phyloP scores from a whole-genome alignment of 345 rosid species.

The Eutrema yunnanense region DNA sequence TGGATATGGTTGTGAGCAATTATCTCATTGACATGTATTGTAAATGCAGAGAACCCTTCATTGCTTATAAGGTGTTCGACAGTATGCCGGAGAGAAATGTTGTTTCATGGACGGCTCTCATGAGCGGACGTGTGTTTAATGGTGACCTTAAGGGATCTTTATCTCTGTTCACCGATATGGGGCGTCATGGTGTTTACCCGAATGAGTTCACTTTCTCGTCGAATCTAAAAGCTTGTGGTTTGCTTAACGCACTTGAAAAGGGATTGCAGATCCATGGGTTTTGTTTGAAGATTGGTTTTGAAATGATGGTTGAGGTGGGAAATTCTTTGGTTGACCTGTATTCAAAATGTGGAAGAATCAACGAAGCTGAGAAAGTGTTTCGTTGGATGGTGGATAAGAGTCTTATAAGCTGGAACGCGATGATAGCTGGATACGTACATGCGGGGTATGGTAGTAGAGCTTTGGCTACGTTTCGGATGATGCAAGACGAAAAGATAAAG shows the following conservation, averaged over 20 bases:
- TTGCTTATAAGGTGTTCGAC: constrained; percentile 57
- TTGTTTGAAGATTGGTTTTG: constrained; percentile 52
- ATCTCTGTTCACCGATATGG: constrained; percentile 45
- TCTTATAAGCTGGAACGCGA: constrained; percentile 71
- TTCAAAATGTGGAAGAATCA: constrained; percentile 58
- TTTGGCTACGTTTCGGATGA: constrained; percentile 45
- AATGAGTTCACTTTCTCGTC: constrained; percentile 82
- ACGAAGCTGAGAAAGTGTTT: constrained; percentile 54
- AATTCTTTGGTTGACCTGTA: constrained; percentile 83
- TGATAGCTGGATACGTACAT: constrained; percentile 55
- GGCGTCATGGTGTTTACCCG: constrained; percentile 35
- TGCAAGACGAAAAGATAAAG: constrained; percentile 35
- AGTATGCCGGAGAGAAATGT: constrained; percentile 60
- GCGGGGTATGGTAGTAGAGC: constrained; percentile 56
- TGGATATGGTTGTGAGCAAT: constrained; percentile 43
- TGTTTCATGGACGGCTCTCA: constrained; percentile 84
- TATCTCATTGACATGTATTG: constrained; percentile 57
- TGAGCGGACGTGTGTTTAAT: constrained; percentile 54
- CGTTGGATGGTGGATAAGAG: constrained; percentile 36
- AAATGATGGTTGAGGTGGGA: constrained; percentile 49
- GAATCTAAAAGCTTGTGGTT: constrained; percentile 63
- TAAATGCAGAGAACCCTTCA: constrained; percentile 43
- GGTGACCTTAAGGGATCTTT: constrained; percentile 42
- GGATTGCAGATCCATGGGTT: constrained; percentile 68
- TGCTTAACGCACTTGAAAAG: constrained; percentile 33